A percentile compares a stretch with the other conserved stretches of the same genome.
Evolutionary conservation across 805 yeast species (phyloP).

Genomic region (Wickerhamiella bombiphila): DNA sequence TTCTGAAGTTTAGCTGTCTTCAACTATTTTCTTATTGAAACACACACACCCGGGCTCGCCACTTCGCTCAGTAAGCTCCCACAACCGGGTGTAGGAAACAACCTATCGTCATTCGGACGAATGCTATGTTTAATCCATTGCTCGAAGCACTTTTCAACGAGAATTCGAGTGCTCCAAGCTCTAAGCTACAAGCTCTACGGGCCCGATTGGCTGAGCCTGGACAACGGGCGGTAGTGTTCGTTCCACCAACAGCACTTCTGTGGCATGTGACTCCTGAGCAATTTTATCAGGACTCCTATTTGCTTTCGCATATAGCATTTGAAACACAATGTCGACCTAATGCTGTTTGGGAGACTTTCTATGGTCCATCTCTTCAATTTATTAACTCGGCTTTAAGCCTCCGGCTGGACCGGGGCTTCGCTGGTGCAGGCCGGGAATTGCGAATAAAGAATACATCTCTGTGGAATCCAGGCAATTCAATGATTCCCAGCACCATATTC

Average conservation of each 20-base stretch:
- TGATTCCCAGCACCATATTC: too few relatives aligned
- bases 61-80: too few relatives aligned
- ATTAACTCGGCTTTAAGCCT: too few relatives aligned
- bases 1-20: neutral
- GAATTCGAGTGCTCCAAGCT: conserved; percentile 10
- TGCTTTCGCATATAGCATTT: conserved; percentile 15
- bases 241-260: conserved; percentile 10
- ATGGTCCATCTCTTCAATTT: too few relatives aligned
- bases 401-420: neutral
- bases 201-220: conserved; percentile 4
- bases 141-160: conserved; percentile 15
- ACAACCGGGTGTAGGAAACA: too few relatives aligned
- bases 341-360: too few relatives aligned
- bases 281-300: conserved; percentile 11
- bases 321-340: neutral
- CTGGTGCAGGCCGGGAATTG: neutral
- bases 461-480: neutral
- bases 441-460: neutral
- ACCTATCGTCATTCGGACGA: too few relatives aligned
- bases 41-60: too few relatives aligned
- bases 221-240: conserved; percentile 7
- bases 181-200: conserved; percentile 5
- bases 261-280: conserved; percentile 6
- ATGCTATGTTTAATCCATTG: conserved; percentile 12
- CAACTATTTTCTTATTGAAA: too few relatives aligned